Percentiles rank a stretch among this genome's conserved stretches.
Conservation (phyloP, 2,329 filamentous ascomycete species). For the Dactylellina leptospora region DNA sequence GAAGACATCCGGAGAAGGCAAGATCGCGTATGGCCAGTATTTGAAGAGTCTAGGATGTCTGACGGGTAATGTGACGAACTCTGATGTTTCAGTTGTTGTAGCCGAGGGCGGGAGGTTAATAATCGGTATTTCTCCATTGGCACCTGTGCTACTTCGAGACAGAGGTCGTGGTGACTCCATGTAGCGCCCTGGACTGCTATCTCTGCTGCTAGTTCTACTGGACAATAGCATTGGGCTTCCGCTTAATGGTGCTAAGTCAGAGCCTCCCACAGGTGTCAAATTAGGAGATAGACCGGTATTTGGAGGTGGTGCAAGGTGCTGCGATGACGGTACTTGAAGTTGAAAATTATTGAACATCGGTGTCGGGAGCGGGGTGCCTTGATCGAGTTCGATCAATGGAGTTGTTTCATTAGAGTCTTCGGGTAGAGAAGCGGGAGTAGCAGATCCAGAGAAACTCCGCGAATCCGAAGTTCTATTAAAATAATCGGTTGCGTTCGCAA, state of each 20-base stretch:
- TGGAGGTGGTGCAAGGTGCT: conserved; percentile 34
- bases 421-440: neutral
- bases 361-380: conserved; percentile 16
- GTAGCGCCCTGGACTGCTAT: conserved; percentile 26
- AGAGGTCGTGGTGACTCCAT: conserved; percentile 37
- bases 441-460: neutral
- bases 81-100: conserved; percentile 29
- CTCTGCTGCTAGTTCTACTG: conserved; percentile 35
- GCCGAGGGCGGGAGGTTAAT: conserved; percentile 45
- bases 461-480: conserved; percentile 20
- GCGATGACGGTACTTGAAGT: conserved; percentile 36
- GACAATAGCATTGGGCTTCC: conserved; percentile 31
- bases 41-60: conserved; percentile 66
- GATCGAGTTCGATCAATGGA: conserved; percentile 31
- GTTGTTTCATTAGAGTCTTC: conserved; percentile 12
- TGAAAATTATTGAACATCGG: conserved; percentile 25
- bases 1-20: conserved; percentile 77
- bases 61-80: conserved; percentile 38
- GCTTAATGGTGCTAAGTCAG: conserved; percentile 18
- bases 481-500: conserved; percentile 36
- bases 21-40: conserved; percentile 82
- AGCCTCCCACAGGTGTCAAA: neutral
- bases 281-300: conserved; percentile 23
- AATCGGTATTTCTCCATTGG: conserved; percentile 35
- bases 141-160: conserved; percentile 18